Base-by-base conservation (phyloP, 179 eudicot genomes). In the Beta macrorhiza region DNA sequence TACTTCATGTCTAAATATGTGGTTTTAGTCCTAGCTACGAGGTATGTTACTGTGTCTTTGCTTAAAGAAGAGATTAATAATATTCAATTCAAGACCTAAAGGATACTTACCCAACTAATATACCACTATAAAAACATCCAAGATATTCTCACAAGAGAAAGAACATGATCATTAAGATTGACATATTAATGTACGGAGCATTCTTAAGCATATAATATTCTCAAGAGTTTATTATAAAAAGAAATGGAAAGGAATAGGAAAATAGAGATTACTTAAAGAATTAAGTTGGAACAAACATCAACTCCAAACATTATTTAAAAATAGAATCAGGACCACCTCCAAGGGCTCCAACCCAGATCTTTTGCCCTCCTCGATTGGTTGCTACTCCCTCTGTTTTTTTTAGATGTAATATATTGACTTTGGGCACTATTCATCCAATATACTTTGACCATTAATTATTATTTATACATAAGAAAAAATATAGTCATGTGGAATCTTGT, bases 61-160 rank as follows among this genome's bases (percentile, higher is more conserved):
- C 3, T 25, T 2, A 64, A 45, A 55, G 62, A 15, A 20, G 52
- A 71, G 25, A 32, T 47, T 25, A 19, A 51, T 47, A 53, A 64
- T 64, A 67, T 67, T 74, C 72, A 74, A 64, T 75, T 67, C 79
- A 81, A 13, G 74, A 19, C 55, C 55, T 57, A 70, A 79, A 58
- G 10, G 37, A 58, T 44, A 47, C 5, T 37, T 42, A 64, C 67
- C 79, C 79, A 42, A 8, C 29, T 80, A 42, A 32, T 37, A 53
- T 58, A 22, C 64, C 78, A 80, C 29, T 29, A 63, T 22, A 57
- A 58, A 71, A 22, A 45, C 51, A 32, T 57, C 57, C 42, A 70
- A 6, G 29, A 65, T 65, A 65, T 63, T 49, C 37, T 49, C 51
- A 49, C 14, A 62, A 25, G 29, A 9, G 20, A 59, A 51, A 37